Base-by-base conservation (phyloP, 2,329 filamentous ascomycete genomes). In the Cryphonectria parasitica region DNA sequence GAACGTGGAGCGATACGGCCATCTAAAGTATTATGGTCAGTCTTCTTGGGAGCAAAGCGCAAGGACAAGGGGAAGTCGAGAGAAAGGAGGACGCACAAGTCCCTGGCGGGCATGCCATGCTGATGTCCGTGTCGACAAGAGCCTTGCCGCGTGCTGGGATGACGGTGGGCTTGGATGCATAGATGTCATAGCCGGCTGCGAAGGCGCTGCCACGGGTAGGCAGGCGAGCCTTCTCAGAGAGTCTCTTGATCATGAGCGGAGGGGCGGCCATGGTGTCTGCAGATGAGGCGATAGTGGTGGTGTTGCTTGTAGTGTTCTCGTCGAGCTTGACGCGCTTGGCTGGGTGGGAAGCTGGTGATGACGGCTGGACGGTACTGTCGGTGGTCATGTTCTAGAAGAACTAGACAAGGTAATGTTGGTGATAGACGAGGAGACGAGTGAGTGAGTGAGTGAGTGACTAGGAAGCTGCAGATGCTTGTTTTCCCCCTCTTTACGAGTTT, bases 101-200 rank as follows among this genome's bases (percentile, higher is more conserved):
- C 67, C 93, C 94, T 6, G 89, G 92, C 0, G 96, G 96, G 64
- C 98, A 92, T 36, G 94, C 93, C 83, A 99, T 95, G 76, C 91
- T 90, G 74, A 99, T 92, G 77, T 96, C 95, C 0, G 96, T 98
- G 76, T 95, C 92, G 52, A 98, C 94, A 41, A 98, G 83, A 0
- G 85, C 94, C 82, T 97, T 94, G 75, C 94, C 95, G 72, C 93
- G 87, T 1, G 92, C 90, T 0, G 95, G 95, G 69, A 99, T 90
- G 2, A 88, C 87, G 4, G 90, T 91, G 52, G 91, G 88, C 77
- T 89, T 89, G 2, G 94, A 88, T 66, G 90, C 91, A 82, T 98
- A 98, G 71, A 99, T 79, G 81, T 99, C 96, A 83, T 98, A 98
- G 49, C 96, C 96, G 0, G 96, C 96, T 0, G 96, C 93, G 78